Percentiles rank a stretch among this genome's conserved stretches.
Conservation (phyloP, 805 yeast genomes). For the Candida nitratophila region DNA sequence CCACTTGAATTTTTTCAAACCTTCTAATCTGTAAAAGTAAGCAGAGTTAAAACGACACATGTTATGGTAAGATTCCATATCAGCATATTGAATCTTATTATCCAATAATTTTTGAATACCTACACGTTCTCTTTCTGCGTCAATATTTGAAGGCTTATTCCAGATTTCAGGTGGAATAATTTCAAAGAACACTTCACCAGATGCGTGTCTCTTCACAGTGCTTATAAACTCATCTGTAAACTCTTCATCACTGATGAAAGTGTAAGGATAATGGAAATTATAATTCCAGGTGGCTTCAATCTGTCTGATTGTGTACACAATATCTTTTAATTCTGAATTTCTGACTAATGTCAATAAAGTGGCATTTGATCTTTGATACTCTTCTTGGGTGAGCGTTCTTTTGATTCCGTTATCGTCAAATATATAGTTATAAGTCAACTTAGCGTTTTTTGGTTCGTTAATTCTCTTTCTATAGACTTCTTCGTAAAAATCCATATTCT, state of each 20-base stretch:
- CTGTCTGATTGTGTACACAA: slow-evolving; percentile 49
- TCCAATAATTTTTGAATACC: slow-evolving; percentile 32
- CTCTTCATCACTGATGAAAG: slow-evolving; percentile 78
- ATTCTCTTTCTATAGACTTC: slow-evolving; percentile 27
- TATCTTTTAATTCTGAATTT: slow-evolving; percentile 51
- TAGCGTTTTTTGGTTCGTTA: slow-evolving; percentile 25
- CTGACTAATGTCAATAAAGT: slow-evolving; percentile 73
- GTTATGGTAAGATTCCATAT: slow-evolving; percentile 59
- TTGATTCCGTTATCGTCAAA: slow-evolving; percentile 20
- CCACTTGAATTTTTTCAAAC: slow-evolving; percentile 53
- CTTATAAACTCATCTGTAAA: slow-evolving; percentile 72
- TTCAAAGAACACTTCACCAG: slow-evolving; percentile 42
- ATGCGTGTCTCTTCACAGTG: slow-evolving; percentile 39
- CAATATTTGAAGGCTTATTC: slow-evolving; percentile 42
- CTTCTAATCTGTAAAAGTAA: slow-evolving; percentile 54
- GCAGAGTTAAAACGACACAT: slow-evolving; percentile 83
- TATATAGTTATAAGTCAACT: slow-evolving; percentile 24
- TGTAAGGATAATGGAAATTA: slow-evolving; percentile 85
- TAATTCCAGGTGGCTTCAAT: slow-evolving; percentile 69
- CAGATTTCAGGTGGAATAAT: slow-evolving; percentile 43
- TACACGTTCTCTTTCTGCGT: slow-evolving; percentile 27
- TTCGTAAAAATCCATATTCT: slow-evolving; percentile 27
- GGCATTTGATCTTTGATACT: slow-evolving; percentile 52
- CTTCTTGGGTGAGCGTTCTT: slow-evolving; percentile 20
- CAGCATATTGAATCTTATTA: slow-evolving; percentile 53